Evolutionary conservation across 2,329 filamentous ascomycete genomes (phyloP).

Genomic region (Daldinia sp.): DNA sequence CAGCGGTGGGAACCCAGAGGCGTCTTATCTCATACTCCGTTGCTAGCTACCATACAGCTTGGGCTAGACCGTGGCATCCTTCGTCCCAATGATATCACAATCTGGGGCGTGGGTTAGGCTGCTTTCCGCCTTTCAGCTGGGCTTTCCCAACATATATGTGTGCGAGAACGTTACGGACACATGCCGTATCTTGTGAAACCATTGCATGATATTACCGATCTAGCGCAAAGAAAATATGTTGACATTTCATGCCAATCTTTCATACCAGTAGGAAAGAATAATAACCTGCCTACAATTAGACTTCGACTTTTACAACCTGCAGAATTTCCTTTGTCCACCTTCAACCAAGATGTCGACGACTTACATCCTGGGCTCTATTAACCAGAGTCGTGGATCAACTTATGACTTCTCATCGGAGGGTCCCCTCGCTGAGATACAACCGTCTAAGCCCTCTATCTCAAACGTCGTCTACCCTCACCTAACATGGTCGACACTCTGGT

Average conservation of each 20-base stretch:
- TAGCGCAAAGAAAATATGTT: slow-evolving; percentile 7
- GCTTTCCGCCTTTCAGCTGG: slow-evolving; percentile 11
- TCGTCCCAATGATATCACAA: slow-evolving; percentile 23
- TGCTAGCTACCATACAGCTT: slow-evolving; percentile 13
- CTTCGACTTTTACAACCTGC: slow-evolving; percentile 1
- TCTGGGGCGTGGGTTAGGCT: background rate
- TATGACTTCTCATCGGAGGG: slow-evolving; percentile 31
- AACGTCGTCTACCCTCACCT: slow-evolving; percentile 33
- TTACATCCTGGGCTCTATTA: slow-evolving; percentile 38
- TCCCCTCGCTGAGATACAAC: slow-evolving; percentile 19
- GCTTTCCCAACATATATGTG: slow-evolving; percentile 19
- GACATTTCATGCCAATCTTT: slow-evolving; percentile 17
- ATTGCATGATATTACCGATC: slow-evolving; percentile 12
- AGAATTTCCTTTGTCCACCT: slow-evolving; percentile 15
- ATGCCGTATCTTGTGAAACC: slow-evolving; percentile 4
- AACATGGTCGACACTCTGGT: slow-evolving; percentile 45
- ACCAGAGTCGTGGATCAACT: slow-evolving; percentile 35
- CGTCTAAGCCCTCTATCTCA: slow-evolving; percentile 19
- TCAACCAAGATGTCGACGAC: slow-evolving; percentile 36
- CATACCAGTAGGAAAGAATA: slow-evolving; percentile 7
- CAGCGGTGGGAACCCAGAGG: background rate
- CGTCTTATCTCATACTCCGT: slow-evolving; percentile 14
- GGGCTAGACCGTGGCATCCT: slow-evolving; percentile 8
- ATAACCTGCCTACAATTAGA: background rate
- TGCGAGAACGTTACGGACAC: slow-evolving; percentile 17